Conservation (phyloP, 257 asterid genomes). For the Coffea eugenioides region DNA sequence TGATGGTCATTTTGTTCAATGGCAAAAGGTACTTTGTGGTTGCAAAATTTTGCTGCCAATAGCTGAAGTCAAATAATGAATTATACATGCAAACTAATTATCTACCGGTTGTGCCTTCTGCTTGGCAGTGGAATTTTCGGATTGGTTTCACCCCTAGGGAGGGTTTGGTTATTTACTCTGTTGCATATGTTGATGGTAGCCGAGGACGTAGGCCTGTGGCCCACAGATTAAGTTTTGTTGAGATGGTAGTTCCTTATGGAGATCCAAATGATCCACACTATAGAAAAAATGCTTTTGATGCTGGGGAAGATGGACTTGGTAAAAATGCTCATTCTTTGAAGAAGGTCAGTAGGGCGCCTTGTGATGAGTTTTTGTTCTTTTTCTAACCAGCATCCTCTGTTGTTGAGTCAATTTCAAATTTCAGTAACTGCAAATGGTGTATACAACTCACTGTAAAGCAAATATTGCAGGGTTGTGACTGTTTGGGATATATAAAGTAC, state of each 20-base stretch:
- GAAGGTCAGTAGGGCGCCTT: conserved; percentile 41
- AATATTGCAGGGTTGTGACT: conserved; percentile 84
- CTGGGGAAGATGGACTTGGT: conserved; percentile 99
- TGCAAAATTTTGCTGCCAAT: not conserved
- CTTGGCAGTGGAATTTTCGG: conserved; percentile 87
- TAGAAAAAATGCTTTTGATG: conserved; percentile 97
- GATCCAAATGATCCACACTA: conserved; percentile 99
- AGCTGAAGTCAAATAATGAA: not conserved
- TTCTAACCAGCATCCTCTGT: not conserved
- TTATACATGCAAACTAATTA: not conserved
- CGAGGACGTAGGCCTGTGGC: conserved; percentile 97
- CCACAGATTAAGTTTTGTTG: conserved; percentile 95
- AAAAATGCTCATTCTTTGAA: conserved; percentile 95
- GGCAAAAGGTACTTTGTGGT: conserved; percentile 75
- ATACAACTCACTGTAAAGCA: not conserved
- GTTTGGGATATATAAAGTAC: conserved; percentile 80
- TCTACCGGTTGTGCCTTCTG: not conserved
- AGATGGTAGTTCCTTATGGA: conserved; percentile 99
- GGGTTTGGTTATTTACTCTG: conserved; percentile 93
- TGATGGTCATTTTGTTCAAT: conserved; percentile 75
- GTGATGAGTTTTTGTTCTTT: not conserved
- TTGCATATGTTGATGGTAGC: conserved; percentile 96
- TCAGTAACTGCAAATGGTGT: not conserved
- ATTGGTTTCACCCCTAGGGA: conserved; percentile 96
- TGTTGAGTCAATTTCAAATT: not conserved